Percentiles rank a stretch among this genome's conserved stretches.
phyloP scores from a whole-genome alignment of 2,329 filamentous ascomycete species.

The Aureobasidium melanogenum region DNA sequence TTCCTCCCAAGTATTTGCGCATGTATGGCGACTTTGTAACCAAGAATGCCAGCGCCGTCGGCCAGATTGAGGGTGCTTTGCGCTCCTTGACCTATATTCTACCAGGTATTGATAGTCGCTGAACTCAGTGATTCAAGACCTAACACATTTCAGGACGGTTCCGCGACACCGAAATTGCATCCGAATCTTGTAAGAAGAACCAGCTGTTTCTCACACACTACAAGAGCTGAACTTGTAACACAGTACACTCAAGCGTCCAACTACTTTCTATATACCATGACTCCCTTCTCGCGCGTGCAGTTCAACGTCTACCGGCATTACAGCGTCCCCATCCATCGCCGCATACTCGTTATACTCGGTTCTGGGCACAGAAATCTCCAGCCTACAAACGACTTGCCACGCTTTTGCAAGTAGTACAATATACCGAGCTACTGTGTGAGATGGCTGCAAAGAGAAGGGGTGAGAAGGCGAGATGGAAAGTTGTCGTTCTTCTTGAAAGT shows the following conservation, averaged over 20 bases:
- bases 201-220: neutral
- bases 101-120: constrained; percentile 49
- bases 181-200: constrained; percentile 59
- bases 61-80: constrained; percentile 88
- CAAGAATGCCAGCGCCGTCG: constrained; percentile 87
- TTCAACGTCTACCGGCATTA: constrained; percentile 46
- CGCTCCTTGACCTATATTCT: constrained; percentile 94
- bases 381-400: constrained; percentile 76
- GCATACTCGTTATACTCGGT: constrained; percentile 55
- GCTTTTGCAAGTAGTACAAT: constrained; percentile 80
- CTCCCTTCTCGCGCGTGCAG: constrained; percentile 63
- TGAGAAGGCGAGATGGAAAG: constrained; percentile 74
- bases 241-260: constrained; percentile 77
- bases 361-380: constrained; percentile 52
- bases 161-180: constrained; percentile 87
- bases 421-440: constrained; percentile 93
- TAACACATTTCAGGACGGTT: constrained; percentile 54
- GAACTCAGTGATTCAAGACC: neutral
- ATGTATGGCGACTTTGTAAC: constrained; percentile 86
- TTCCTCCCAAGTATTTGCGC: constrained; percentile 28
- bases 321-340: constrained; percentile 41
- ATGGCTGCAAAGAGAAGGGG: constrained; percentile 87
- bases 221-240: constrained; percentile 17
- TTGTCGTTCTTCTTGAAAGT: constrained; percentile 75
- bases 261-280: constrained; percentile 91